Base-by-base conservation (phyloP, 371 early-diverging fungal genomes). In the Catenaria anguillulae region DNA sequence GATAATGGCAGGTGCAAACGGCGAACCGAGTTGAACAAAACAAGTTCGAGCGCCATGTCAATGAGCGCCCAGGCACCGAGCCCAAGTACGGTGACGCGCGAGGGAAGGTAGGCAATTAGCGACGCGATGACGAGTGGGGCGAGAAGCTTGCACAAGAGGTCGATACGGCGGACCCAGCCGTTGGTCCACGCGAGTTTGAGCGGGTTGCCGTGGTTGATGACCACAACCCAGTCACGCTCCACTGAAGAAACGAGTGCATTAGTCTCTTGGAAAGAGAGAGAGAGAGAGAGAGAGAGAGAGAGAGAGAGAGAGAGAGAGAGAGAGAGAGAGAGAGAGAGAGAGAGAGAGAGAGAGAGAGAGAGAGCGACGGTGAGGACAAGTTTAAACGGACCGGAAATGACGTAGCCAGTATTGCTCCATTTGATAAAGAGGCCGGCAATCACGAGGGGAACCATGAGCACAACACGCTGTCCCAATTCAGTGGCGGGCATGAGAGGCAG, bases 1-100 rank as follows among this genome's bases (percentile, higher is more conserved):
- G 31, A 50, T 10, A 50, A 31, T 8, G 29, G 15, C 1, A 15
- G 35, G 59, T 33, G 24, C 35, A 21, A 35, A 2, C 15, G 26
- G 42, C 59, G 55, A 26, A 66, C 66, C 8, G 33, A 21, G 26
- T 29, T 24, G 33, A 67, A 35, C 24, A 67, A 45, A 23, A 33
- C 24, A 35, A 66, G 54, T 46, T 73, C 70, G 36, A 71, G 24
- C 0, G 64, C 64, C 23, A 67, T 34, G n/a, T 61, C 64, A 15
- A 48, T 23, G 4, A 69, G 4, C n/a, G 66, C 48, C 29, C 43
- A 23, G 5, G 40, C 66, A 33, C 64, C 64, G 23, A 72, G 67
- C 2, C 60, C 62, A 26, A 72, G 17, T 63, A 71, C 66, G 21
- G 66, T 56, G 26, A 56, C 36, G 26, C 67, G 70, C 1, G 65